These are phyloP conservation scores for Saturnispora bothae DNA, from an alignment of 805 yeast species.

Conservation along the genomic window DNA sequence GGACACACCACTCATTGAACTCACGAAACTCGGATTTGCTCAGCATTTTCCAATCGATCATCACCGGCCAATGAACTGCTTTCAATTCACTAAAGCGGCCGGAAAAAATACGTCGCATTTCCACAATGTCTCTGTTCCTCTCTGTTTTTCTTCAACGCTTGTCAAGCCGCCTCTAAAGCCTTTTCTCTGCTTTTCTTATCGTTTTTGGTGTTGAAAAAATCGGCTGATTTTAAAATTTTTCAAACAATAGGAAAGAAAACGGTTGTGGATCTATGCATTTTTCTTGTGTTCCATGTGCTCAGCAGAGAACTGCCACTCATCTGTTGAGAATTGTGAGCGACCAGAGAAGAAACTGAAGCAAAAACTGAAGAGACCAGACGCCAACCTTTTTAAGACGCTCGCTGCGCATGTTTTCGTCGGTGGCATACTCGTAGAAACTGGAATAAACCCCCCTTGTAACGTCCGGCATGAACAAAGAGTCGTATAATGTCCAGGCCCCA, in stretches of 20 bases:
- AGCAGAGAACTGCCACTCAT: too few species aligned
- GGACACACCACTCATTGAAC: too few species aligned
- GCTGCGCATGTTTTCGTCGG: conserved; percentile 71
- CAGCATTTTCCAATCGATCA: too few species aligned
- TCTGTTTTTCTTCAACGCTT: too few species aligned
- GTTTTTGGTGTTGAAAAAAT: background rate
- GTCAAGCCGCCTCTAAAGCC: background rate
- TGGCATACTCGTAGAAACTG: conserved; percentile 79
- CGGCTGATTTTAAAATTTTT: background rate
- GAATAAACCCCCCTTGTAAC: conserved; percentile 82
- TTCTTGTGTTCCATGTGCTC: background rate
- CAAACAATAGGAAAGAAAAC: conserved; percentile 1
- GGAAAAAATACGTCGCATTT: too few species aligned
- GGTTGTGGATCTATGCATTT: background rate
- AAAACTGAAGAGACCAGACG: conserved; percentile 82
- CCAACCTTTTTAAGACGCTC: conserved; percentile 74
- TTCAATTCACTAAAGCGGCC: too few species aligned
- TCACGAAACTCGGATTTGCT: too few species aligned
- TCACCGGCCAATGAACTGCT: too few species aligned
- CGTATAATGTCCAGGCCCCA: conserved; percentile 95
- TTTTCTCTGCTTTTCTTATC: too few species aligned
- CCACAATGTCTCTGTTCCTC: too few species aligned
- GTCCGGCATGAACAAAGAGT: conserved; percentile 83
- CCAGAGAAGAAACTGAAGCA: conserved; percentile 73
- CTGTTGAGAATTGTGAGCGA: conserved; percentile 53